Evolutionary conservation across 176 grass and related monocot genomes (phyloP), one percentile per base, ranked within the genome.

Genomic region (Carex scoparia): DNA sequence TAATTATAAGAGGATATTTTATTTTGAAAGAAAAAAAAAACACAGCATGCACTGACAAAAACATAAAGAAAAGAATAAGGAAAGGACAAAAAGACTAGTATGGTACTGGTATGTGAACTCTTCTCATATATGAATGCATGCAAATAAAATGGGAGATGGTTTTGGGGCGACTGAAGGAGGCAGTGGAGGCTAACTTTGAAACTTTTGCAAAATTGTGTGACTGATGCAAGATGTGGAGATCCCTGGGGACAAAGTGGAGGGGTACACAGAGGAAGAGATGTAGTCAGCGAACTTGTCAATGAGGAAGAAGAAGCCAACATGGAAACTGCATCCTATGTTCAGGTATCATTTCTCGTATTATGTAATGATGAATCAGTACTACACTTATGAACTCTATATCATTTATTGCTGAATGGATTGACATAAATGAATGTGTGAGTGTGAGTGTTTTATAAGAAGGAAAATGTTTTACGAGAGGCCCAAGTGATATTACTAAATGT

Each of bases 221-320:
- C 92, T 93, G 70, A 98, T 98, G 95, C 83, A 94, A 83, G 84
- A 90, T 89, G 84, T 95, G 35, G 88, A 98, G 87, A 95, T 98
- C 93, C 88, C 93, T 37, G 93, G 69, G 40, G 65, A 99, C 71
- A 95, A 83, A 88, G 91, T 48, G 28, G 91, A 94, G 63, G 88
- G 86, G 80, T 91, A 87, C 81, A 88, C 89, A 78, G 93, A 95
- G 71, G 88, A 70, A 84, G 96, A 95, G 69, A 90, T 89, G 62
- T 94, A 95, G 88, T 95, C 90, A 79, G 87, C 49, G 96, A 92
- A 54, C 87, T 85, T 84, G 89, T 89, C 84, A 93, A 94, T 59
- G 91, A 98, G 49, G 93, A 92, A 37, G 92, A 97, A 81, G 95
- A 94, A 83, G 93, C 91, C 69, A 92, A 94, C 87, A 92, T 92